phyloP scores from a whole-genome alignment of 305 asterid genomes.

The Andrographis paniculata region DNA sequence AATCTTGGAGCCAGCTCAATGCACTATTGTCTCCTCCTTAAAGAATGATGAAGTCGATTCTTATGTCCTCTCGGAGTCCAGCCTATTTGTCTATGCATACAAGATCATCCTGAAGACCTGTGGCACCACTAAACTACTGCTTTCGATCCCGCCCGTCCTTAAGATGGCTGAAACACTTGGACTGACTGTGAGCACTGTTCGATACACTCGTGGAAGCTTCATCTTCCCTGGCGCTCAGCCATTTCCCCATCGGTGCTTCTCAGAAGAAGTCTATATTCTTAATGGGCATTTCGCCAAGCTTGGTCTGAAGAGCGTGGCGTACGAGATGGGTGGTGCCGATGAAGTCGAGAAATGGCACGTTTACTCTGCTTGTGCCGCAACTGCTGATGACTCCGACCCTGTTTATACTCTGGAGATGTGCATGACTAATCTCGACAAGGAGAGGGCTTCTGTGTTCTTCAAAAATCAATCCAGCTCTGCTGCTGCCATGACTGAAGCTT shows the following conservation, averaged over 20 bases:
- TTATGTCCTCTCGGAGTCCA: conserved; percentile 79
- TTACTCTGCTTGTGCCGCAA: conserved; percentile 57
- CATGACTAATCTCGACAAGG: conserved; percentile 73
- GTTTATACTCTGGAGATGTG: conserved; percentile 83
- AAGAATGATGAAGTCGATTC: conserved; percentile 66
- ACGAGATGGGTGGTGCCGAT: conserved; percentile 53
- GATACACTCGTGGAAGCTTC: conserved; percentile 73
- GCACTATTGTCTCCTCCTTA: conserved; percentile 78
- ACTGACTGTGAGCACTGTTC: conserved; percentile 43
- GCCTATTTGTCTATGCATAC: conserved; percentile 74
- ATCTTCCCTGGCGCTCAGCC: conserved; percentile 74
- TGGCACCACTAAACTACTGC: conserved; percentile 78
- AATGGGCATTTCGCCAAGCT: conserved; percentile 46
- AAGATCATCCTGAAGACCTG: conserved; percentile 78
- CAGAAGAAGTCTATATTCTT: conserved; percentile 63
- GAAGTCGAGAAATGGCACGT: conserved; percentile 73
- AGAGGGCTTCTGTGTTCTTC: conserved; percentile 66
- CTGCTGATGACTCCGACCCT: conserved; percentile 13
- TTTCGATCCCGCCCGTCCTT: conserved; percentile 66
- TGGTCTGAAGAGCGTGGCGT: conserved; percentile 53
- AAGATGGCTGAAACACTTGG: conserved; percentile 39
- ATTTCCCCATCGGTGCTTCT: conserved; percentile 66
- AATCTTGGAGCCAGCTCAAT: conserved; percentile 67
- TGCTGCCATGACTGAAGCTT: conserved; percentile 48
- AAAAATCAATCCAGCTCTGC: conserved; percentile 61